Base-by-base conservation (phyloP, 2,329 filamentous ascomycete species). In the Hymenoscyphus fraxineus region DNA sequence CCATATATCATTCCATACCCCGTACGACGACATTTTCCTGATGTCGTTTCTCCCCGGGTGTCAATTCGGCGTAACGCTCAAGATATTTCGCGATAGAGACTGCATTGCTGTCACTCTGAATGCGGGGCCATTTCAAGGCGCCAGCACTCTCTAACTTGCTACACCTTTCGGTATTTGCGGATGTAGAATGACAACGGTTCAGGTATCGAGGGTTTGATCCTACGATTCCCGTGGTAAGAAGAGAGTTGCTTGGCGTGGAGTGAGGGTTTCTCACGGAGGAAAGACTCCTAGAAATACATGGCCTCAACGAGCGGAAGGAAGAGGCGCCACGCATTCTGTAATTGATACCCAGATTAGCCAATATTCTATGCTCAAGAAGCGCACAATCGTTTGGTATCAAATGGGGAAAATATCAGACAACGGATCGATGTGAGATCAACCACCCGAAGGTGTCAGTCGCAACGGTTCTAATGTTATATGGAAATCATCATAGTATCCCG, bases 91-190 rank as follows among this genome's bases (percentile, higher is more conserved):
- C 56, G 44, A 70, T 62, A 27, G 73, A 78, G 69, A 82, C 74
- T 58, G 74, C 72, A 22, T 69, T 69, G 22, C 67, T 70, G 66
- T 75, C 70, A 32, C 70, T 70, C 15, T 73, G 71, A 15, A 83
- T 74, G 58, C 84, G 80, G 4, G 88, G 88, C 74, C 88, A 89
- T n/a, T 76, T 73, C 66, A 87, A 76, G 4, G 79, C 78, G 68
- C 81, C 77, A 31, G 79, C 78, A 39, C 77, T 78, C 66, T 78
- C 76, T 66, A 89, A 76, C 73, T 87, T 84, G 44, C 7, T 22
- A 10, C 44, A 51, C 19, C 44, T 27, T 3, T 51, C 44, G 19
- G 6, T 19, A 27, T 51, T 22, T 12, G 44, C 44, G 10, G 44
- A 27, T 51, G 44, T 51, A 2, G 44, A 51, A 51, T 51, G 44